A percentile compares a stretch with the other conserved stretches of the same genome.
Evolutionary conservation across 208 protist species (phyloP).

Genomic region (Leishmania mexicana): DNA sequence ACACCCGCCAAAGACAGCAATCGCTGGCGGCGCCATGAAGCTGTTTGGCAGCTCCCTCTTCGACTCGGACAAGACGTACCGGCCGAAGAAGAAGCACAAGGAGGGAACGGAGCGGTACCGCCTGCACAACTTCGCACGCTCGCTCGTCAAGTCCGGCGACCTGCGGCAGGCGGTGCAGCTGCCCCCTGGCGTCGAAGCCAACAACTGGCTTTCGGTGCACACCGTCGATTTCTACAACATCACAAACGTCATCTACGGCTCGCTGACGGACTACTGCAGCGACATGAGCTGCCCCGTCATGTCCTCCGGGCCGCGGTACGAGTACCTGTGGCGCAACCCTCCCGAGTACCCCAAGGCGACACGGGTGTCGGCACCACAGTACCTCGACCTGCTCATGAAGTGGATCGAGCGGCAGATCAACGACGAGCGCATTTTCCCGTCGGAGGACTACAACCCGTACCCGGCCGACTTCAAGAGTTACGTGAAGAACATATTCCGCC

Average conservation of each 20-base stretch:
- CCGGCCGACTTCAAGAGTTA: slow-evolving; percentile 83
- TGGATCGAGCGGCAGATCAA: slow-evolving; percentile 98
- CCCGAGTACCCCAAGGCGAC: slow-evolving; percentile 95
- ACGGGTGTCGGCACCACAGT: slow-evolving; percentile 96
- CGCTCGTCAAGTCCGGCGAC: slow-evolving; percentile 91
- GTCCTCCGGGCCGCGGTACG: slow-evolving; percentile 94
- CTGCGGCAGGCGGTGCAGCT: slow-evolving; percentile 94
- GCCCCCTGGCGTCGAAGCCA: slow-evolving; percentile 95
- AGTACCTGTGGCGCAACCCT: slow-evolving; percentile 98
- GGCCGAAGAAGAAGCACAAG: slow-evolving; percentile 94
- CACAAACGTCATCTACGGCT: slow-evolving; percentile 98
- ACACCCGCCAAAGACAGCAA: neutral
- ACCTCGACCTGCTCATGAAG: slow-evolving; percentile 97
- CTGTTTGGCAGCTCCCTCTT: slow-evolving; percentile 80
- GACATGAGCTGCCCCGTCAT: slow-evolving; percentile 95
- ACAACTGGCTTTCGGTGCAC: slow-evolving; percentile 98
- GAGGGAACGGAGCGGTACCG: slow-evolving; percentile 95
- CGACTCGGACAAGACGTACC: slow-evolving; percentile 95
- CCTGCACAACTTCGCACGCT: slow-evolving; percentile 91
- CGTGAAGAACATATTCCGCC: slow-evolving; percentile 97
- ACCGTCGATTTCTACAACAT: slow-evolving; percentile 99
- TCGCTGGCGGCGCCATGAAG: slow-evolving; percentile 37
- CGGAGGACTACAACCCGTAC: slow-evolving; percentile 90
- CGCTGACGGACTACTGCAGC: slow-evolving; percentile 99
- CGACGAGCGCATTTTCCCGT: slow-evolving; percentile 97